phyloP scores from a whole-genome alignment of 352 stramenopile genomes.

The Thraustochytrium striatum region DNA sequence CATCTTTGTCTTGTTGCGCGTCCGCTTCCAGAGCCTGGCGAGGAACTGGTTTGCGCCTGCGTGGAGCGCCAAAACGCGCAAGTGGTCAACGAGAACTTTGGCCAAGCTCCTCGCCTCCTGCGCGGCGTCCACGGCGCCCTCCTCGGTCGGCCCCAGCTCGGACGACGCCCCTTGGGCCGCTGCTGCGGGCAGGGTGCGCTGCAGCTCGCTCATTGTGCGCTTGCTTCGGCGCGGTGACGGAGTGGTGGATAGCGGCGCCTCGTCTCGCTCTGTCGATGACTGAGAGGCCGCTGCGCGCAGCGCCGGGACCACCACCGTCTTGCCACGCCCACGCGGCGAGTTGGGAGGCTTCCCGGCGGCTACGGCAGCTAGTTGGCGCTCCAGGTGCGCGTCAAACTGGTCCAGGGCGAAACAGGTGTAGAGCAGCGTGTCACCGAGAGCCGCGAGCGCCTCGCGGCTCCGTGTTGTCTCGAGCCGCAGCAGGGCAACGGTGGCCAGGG shows the following conservation, averaged over 20 bases:
- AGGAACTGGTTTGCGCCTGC: slow-evolving; percentile 18
- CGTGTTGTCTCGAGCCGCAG: slow-evolving; percentile 7
- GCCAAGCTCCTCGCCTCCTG: neutral
- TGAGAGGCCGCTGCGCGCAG: too few relatives aligned
- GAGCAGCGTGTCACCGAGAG: slow-evolving; percentile 30
- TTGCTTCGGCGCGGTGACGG: too few relatives aligned
- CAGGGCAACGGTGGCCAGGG: slow-evolving; percentile 5
- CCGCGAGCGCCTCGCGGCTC: neutral
- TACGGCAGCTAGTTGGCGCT: too few relatives aligned
- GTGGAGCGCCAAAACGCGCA: neutral
- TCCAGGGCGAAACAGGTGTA: too few relatives aligned
- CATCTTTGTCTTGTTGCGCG: neutral
- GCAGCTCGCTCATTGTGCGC: too few relatives aligned
- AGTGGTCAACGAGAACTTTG: neutral
- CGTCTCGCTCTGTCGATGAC: too few relatives aligned
- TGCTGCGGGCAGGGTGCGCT: neutral
- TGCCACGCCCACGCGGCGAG: too few relatives aligned
- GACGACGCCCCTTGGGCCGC: neutral
- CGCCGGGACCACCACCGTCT: too few relatives aligned
- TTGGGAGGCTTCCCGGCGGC: too few relatives aligned
- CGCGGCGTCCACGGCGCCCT: neutral
- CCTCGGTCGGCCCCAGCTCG: neutral
- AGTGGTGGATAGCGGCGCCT: too few relatives aligned
- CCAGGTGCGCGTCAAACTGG: too few relatives aligned
- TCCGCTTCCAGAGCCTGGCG: slow-evolving; percentile 31